Base-by-base conservation (phyloP, 345 rosid species). In the Citrus glauca region DNA sequence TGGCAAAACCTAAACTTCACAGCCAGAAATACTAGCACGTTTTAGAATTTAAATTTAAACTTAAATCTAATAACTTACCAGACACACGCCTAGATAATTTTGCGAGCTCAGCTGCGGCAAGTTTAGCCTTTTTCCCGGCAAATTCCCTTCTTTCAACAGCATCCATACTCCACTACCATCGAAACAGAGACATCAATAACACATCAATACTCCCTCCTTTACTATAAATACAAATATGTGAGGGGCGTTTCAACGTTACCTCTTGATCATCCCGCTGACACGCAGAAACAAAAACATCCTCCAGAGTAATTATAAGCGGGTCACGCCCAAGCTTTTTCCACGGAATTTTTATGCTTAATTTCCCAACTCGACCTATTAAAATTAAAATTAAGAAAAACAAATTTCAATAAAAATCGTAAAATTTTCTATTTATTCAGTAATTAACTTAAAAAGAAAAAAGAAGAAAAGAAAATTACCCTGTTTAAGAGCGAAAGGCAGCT, bases 31-130 rank as follows among this genome's bases (percentile, higher is more conserved):
- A 55, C 63, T 32, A 9, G 16, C 17, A 10, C 57, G 4, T 65
- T 11, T 70, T 56, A 10, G 62, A 42, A 33, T 56, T 24, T 55
- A 56, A 56, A 11, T 45, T 45, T 45, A 13, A 45, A 45, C 50
- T 45, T 45, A 71, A 67, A 13, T 32, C 65, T 75, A 8, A 78
- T n/a, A 68, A 82, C 94, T 86, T 80, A 95, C 98, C 94, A 20
- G 86, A 86, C 50, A 91, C 91, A 4, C 92, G 93, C 59, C 88
- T 85, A 40, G 97, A 93, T 30, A 95, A 79, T 78, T 95, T 93
- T 2, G 93, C 92, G 66, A 95, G 90, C 87, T 93, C 98, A 17
- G 98, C 98, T 11, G 98, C 92, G 32, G 94, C 98, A 78, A 95
- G 98, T 83, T 93, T 90, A 30, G 98, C 98, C 84, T 89, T 90